Base-by-base conservation (phyloP, 805 yeast genomes). In the Scheffersomyces stipitis region DNA sequence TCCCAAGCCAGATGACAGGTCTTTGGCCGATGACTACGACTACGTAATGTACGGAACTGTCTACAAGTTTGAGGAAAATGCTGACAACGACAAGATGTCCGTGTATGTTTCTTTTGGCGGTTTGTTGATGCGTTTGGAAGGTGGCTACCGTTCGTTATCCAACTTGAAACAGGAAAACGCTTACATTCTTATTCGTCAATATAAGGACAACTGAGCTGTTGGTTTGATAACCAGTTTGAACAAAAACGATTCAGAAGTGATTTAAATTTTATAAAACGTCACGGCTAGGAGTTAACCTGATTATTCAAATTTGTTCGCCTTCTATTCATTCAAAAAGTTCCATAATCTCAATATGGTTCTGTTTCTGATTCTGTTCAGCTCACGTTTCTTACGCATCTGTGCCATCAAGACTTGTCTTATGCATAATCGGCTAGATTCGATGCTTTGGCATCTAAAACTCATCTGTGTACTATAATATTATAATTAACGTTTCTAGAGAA, bases 21-120 rank as follows among this genome's bases (percentile, higher is more conserved):
- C 95, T 4, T 73, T 91, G 53, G 96, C 96, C 48, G 97, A 91
- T 60, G 98, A 93, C 58, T 91, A 89, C 69, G 98, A 91, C 62
- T 93, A 93, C 54, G 98, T 93, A 48, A 91, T 93, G 98, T 81
- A 90, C 60, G 99, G 99, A 37, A 89, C 96, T 5, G 95, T 93
- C 31, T 93, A 93, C 73, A 90, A 91, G 62, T 93, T 93, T 58
- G 96, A 91, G 61, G 99, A 93, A 66, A 78, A 83, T 44, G 57
- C 62, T 27, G 71, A 73, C 29, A 78, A 78, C 46, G 86, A 81
- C 54, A 71, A 70, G 47, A 84, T 88, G 64, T 82, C 95, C 15
- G 96, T 91, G 16, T 93, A 88, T 59, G 86, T 88, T 40, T 91
- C 98, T 3, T 93, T 90, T 61, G 99, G 99, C 38, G 99, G 99